Base-by-base conservation (phyloP, 2,329 filamentous ascomycete species). In the Karstenula rhodostoma region DNA sequence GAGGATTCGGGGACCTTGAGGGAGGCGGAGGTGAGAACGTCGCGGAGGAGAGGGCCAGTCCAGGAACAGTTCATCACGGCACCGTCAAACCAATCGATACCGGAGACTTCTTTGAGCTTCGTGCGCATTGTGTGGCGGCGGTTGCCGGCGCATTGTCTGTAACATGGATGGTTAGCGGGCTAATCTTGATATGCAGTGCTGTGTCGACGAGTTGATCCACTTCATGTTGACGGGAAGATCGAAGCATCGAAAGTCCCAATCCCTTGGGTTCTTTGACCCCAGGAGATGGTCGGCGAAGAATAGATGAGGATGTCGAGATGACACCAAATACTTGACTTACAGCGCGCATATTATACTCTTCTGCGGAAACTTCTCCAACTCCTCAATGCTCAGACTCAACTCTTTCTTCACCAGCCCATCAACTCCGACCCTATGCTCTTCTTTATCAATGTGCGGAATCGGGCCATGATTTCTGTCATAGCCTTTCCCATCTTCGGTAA, bases 41-140 rank as follows among this genome's bases (percentile, higher is more conserved):
- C 85, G 29, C 77, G 70, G 13, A 88, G 76, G 4, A 82, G 74
- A 2, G 86, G 86, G 0, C 74, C 73, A 15, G 77, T 80, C 85
- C 85, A 88, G 57, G 76, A 79, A 66, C 85, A 86, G 66, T 87
- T 88, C 84, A 87, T 87, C 22, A 87, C 81, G 0, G 86, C 86
- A 42, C 81, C 85, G 65, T 87, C 85, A 40, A 81, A 80, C 86
- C 86, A 88, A 67, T 88, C 85, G 44, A 88, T 82, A 0, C 86
- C 86, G 35, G 81, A 76, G 5, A 88, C 86, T 71, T 88, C 86
- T 67, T 86, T 86, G 27, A 87, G 73, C 63, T 82, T 77, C 1
- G 84, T 87, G 27, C 85, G 83, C 85, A 88, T 88, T 1, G 84
- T 86, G 68, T 88, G 85, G 12, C 86, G 81, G 8, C 86, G 77